phyloP scores from a whole-genome alignment of 1,284 basidiomycete genomes.

The Melampsora americana region DNA sequence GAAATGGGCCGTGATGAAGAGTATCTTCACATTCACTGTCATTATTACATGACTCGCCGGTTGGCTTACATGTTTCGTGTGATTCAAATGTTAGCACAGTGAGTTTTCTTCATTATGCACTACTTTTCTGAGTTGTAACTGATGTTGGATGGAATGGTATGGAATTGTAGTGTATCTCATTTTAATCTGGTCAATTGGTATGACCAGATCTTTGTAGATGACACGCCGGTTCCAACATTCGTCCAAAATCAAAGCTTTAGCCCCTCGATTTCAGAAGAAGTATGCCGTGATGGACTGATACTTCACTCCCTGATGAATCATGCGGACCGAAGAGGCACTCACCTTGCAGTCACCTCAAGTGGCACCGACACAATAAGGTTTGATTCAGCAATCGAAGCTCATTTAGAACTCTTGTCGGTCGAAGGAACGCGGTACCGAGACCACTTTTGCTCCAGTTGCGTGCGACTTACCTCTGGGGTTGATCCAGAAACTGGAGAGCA shows the following conservation, averaged over 20 bases:
- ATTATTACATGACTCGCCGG: too few relatives aligned
- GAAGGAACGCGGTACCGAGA: neutral
- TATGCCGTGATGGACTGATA: neutral
- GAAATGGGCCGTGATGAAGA: too few relatives aligned
- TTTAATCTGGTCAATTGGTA: neutral
- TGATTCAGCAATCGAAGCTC: neutral
- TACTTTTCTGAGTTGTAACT: neutral
- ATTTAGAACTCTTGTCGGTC: neutral
- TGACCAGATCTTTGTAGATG: neutral
- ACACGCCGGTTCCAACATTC: neutral
- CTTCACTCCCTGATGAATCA: neutral
- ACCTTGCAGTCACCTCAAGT: neutral
- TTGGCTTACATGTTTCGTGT: too few relatives aligned
- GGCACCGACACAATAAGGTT: neutral
- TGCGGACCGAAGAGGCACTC: neutral
- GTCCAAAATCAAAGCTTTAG: neutral
- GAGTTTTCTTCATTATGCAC: neutral
- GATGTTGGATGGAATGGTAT: neutral
- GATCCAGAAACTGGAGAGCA: neutral
- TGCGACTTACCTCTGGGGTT: neutral
- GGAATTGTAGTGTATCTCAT: neutral
- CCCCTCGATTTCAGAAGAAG: neutral
- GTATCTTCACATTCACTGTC: too few relatives aligned
- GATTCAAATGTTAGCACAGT: neutral
- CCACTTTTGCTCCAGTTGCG: neutral